phyloP scores from a whole-genome alignment of 371 early-diverging fungal genomes.

The Circinella umbellata region DNA sequence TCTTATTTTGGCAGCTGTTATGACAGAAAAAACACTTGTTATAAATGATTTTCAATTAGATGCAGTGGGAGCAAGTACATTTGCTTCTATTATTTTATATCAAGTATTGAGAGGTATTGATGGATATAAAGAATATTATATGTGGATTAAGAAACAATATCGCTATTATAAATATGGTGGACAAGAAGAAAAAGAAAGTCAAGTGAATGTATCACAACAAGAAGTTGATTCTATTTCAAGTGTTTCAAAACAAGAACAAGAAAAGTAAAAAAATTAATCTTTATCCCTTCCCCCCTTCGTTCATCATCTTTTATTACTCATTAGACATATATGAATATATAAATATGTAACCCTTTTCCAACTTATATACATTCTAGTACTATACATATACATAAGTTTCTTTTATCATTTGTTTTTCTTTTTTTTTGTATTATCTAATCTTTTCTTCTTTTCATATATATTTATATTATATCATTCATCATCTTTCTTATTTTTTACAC shows the following conservation, averaged over 20 bases:
- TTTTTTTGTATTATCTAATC: too few species aligned
- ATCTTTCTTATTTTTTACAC: too few species aligned
- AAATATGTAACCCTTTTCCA: too few species aligned
- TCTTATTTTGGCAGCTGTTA: slow-evolving; percentile 49
- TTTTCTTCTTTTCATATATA: too few species aligned
- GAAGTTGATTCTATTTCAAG: neutral
- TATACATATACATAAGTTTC: too few species aligned
- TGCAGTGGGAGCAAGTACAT: slow-evolving; percentile 31
- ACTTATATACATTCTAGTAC: too few species aligned
- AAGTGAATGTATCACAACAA: neutral
- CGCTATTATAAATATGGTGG: neutral
- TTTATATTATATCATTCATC: too few species aligned
- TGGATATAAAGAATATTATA: slow-evolving; percentile 22
- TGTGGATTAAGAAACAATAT: slow-evolving; percentile 15
- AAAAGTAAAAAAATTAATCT: too few species aligned
- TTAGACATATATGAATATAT: too few species aligned
- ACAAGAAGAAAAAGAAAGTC: neutral
- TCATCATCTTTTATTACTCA: neutral
- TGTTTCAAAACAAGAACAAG: neutral
- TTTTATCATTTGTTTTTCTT: too few species aligned
- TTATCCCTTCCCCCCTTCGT: neutral
- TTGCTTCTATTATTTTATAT: slow-evolving; percentile 23
- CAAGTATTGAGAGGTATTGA: slow-evolving; percentile 28
- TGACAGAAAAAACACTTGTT: slow-evolving; percentile 41
- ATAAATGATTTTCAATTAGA: slow-evolving; percentile 53